Evolutionary conservation across 805 yeast species (phyloP), one percentile per base, ranked within the genome.

Genomic region (Nakazawaea ishiwadae): DNA sequence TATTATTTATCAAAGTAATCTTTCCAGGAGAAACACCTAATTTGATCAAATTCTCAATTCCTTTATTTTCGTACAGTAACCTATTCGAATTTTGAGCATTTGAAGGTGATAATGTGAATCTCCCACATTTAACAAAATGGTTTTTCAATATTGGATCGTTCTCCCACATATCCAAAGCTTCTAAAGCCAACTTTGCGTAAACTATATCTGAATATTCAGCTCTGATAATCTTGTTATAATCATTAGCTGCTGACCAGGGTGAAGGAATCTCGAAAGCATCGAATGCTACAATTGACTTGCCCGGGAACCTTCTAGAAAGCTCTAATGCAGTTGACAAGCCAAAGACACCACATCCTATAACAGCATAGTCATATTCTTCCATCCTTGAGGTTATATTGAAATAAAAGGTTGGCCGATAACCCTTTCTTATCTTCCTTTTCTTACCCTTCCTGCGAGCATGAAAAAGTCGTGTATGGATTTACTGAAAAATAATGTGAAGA

Each of bases 331-430:
- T 55, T 2, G 65, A 60, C 4, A 63, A 51, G 3, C 66, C 66
- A 51, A 56, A 60, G 2, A 60, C 65, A 9, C 66, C 65, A 46
- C 63, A 58, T 1, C 67, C 67, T 6, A 61, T 49, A 2, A 54
- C 45, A 4, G 24, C 30, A 37, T 19, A 37, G 16, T 42, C 45
- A 19, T 24, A 36, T 14, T 35, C 33, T 8, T n/a, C 8, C 33
- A 28, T 36, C 8, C n/a, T n/a, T n/a, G n/a, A n/a, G n/a, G n/a
- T n/a, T n/a, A n/a, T n/a, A n/a, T n/a, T 14, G n/a, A 15, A 12
- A 15, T 21, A 24, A 12, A 12, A 28, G 4, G 15, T 23, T 21
- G 11, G 28, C 28, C 28, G 29, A 23, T 20, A 15, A 27, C n/a
- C n/a, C n/a, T n/a, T n/a, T n/a, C n/a, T n/a, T n/a, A n/a, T n/a